Percentiles rank a stretch among this genome's conserved stretches.
Evolutionary conservation across 2,329 filamentous ascomycete species (phyloP).

Genomic region (Pestalotiopsis sp.): DNA sequence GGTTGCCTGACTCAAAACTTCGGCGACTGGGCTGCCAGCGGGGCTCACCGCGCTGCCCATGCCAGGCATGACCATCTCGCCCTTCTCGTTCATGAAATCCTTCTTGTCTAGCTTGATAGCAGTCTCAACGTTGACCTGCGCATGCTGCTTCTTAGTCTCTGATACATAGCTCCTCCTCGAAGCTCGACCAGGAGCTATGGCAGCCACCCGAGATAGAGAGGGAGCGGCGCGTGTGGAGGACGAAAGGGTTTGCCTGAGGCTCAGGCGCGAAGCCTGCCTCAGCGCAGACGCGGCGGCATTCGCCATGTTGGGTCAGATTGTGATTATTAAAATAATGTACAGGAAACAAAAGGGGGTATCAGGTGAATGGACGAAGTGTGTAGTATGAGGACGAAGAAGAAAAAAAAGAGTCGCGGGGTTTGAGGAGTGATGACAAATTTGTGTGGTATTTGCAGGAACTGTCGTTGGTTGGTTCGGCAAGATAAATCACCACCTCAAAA

Average conservation of each 20-base stretch:
- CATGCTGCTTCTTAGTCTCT: slow-evolving; percentile 77
- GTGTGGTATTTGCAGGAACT: neutral
- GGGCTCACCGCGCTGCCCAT: slow-evolving; percentile 63
- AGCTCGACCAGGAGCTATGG: slow-evolving; percentile 28
- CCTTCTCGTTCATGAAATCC: slow-evolving; percentile 65
- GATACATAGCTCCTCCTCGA: slow-evolving; percentile 74
- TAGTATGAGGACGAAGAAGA: slow-evolving; percentile 16
- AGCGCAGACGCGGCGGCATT: slow-evolving; percentile 69
- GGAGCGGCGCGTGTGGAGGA: slow-evolving; percentile 36
- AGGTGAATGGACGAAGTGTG: slow-evolving; percentile 22
- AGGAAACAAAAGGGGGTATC: slow-evolving; percentile 16
- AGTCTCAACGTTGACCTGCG: slow-evolving; percentile 80
- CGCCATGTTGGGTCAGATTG: slow-evolving; percentile 52
- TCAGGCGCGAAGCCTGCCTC: slow-evolving; percentile 73
- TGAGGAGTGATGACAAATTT: slow-evolving; percentile 20
- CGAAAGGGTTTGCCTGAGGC: slow-evolving; percentile 43
- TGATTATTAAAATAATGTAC: slow-evolving; percentile 19
- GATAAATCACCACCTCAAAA: slow-evolving; percentile 30
- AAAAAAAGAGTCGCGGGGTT: slow-evolving; percentile 18
- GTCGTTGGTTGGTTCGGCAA: slow-evolving; percentile 11
- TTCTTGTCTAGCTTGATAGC: slow-evolving; percentile 87
- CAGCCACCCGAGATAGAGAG: slow-evolving; percentile 35
- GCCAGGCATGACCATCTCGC: slow-evolving; percentile 53
- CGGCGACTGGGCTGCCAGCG: slow-evolving; percentile 82
- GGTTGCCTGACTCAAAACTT: slow-evolving; percentile 87